Base-by-base conservation (phyloP, 164 flowering plant species). In the Cinnamomum chago region DNA sequence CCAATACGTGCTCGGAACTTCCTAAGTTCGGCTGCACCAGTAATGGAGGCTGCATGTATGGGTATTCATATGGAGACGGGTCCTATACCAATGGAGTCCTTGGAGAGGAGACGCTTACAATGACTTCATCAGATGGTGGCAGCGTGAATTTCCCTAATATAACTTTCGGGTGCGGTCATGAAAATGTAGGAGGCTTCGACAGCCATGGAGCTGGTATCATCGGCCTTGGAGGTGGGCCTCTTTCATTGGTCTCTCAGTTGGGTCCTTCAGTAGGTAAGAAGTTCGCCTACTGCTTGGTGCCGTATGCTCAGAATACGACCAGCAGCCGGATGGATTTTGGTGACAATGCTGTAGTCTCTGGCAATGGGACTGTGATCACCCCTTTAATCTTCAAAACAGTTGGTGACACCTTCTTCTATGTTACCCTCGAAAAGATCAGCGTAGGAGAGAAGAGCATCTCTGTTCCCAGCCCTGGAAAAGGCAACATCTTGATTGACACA, bases 221-320 rank as follows among this genome's bases (percentile, higher is more conserved):
- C 23, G 97, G 97, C 11, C 82, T 91, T 1, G 93, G 91, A 6
- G 76, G 84, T 1, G 92, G 93, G 0, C 73, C 81, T 0, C 27
- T 71, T 0, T 89, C 95, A 0, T 71, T 88, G 5, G 65, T 87
- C 5, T 20, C 79, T 0, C 91, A 88, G 69, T 4, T 86, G 24
- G 77, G 75, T 10, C 13, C 82, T 1, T 3, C 74, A 0, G 82
- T 84, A 22, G 83, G 66, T 22, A 84, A 88, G 2, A 84, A 82
- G 72, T 89, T 91, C 80, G 82, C 96, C 2, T 87, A 90, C 67
- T 91, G 94, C 75, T 69, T 91, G 58, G 79, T 79, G 0, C 88
- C 88, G 0, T 27, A 78, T 2, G 23, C 77, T 0, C 13, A 25
- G 0, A 0, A 23, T 0, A 58, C 50, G 3, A 3, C 52, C 5